Evolutionary conservation across 2,329 filamentous ascomycete species (phyloP).

Genomic region (Trichoderma cornu-damae): DNA sequence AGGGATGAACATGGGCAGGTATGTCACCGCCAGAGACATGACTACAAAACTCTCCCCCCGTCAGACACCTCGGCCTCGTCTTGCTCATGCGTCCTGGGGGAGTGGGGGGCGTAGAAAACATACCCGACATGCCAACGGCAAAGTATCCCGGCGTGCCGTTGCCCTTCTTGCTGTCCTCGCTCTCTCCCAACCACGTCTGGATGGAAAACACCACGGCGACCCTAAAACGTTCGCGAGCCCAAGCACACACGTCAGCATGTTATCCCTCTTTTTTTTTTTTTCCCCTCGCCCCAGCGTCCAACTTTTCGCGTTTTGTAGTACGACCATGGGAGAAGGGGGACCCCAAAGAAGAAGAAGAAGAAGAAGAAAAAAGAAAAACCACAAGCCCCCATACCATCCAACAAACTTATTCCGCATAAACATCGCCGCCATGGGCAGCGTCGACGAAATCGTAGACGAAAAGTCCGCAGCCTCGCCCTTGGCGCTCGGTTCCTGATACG

Average conservation of each 20-base stretch:
- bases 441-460: conserved; percentile 65
- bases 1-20: conserved; percentile 48
- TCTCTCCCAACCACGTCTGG: conserved; percentile 74
- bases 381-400: conserved; percentile 49
- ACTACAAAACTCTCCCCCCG: conserved; percentile 42
- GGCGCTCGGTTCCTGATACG: conserved; percentile 71
- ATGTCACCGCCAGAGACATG: conserved; percentile 53
- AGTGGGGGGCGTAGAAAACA: conserved; percentile 28
- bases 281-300: neutral
- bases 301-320: neutral
- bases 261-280: neutral
- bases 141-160: conserved; percentile 64
- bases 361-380: too few relatives aligned
- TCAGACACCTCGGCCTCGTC: neutral
- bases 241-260: neutral
- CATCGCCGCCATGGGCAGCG: conserved; percentile 92
- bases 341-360: too few relatives aligned
- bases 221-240: neutral
- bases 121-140: conserved; percentile 73
- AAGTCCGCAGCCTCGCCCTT: conserved; percentile 64
- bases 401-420: conserved; percentile 84
- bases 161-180: conserved; percentile 59
- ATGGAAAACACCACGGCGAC: conserved; percentile 64
- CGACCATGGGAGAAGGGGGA: neutral
- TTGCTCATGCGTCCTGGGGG: too few relatives aligned